Conservation (phyloP, 106 monocot species). For the Phalaenopsis equestris region DNA sequence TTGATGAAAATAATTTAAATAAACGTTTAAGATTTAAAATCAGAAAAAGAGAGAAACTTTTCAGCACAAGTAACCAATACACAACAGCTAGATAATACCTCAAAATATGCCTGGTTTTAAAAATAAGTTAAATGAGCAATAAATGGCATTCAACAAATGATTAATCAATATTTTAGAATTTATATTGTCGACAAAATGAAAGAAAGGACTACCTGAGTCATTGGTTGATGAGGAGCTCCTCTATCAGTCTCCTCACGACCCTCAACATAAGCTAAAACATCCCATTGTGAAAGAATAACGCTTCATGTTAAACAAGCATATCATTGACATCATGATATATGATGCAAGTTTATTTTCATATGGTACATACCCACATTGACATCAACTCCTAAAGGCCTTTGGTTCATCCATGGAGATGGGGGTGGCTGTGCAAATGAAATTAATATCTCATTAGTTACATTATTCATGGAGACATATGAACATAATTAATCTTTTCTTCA, state of each 20-base stretch:
- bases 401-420: slow-evolving; percentile 89
- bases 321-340: neutral
- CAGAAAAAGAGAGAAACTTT: neutral
- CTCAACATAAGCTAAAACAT: slow-evolving; percentile 76
- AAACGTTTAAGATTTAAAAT: slow-evolving; percentile 2
- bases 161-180: neutral
- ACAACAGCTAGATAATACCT: neutral
- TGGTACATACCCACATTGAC: slow-evolving; percentile 94
- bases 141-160: neutral
- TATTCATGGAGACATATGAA: neutral
- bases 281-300: neutral
- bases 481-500: neutral
- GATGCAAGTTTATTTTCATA: slow-evolving; percentile 1
- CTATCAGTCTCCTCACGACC: slow-evolving; percentile 77
- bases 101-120: neutral
- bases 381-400: slow-evolving; percentile 92
- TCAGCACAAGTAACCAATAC: neutral
- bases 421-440: slow-evolving; percentile 43
- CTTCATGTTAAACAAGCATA: slow-evolving; percentile 5
- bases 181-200: neutral
- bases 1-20: neutral
- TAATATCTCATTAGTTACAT: slow-evolving; percentile 1
- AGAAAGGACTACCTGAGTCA: slow-evolving; percentile 51
- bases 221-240: slow-evolving; percentile 49
- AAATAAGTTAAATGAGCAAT: neutral